Conservation (phyloP, 1,284 basidiomycete genomes). For the Ceratobasidium sp. region DNA sequence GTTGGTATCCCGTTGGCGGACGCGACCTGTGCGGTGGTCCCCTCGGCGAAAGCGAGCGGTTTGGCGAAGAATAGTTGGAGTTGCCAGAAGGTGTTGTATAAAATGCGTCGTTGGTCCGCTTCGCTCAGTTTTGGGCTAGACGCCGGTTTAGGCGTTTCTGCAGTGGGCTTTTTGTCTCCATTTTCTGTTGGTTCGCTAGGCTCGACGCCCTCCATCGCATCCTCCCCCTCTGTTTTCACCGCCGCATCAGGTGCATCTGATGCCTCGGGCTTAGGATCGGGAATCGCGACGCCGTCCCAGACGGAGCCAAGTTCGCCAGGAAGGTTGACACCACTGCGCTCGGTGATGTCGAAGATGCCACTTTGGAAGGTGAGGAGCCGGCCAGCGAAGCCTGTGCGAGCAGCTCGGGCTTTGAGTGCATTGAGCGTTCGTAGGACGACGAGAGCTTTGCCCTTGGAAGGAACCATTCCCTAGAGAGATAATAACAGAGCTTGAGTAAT, state of each 20-base stretch:
- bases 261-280: slow-evolving; percentile 48
- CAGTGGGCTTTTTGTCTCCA: slow-evolving; percentile 49
- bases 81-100: slow-evolving; percentile 87
- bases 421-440: slow-evolving; percentile 85
- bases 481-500: background rate
- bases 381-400: slow-evolving; percentile 89
- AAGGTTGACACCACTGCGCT: slow-evolving; percentile 90
- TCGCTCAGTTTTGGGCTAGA: slow-evolving; percentile 52
- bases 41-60: slow-evolving; percentile 57
- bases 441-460: slow-evolving; percentile 87
- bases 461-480: slow-evolving; percentile 68
- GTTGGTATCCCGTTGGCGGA: slow-evolving; percentile 5
- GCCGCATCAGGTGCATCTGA: background rate
- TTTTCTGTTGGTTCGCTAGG: slow-evolving; percentile 3
- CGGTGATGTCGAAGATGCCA: slow-evolving; percentile 85
- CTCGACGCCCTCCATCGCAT: slow-evolving; percentile 49
- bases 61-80: slow-evolving; percentile 74
- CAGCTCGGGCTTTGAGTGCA: slow-evolving; percentile 83
- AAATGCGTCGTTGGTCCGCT: slow-evolving; percentile 73
- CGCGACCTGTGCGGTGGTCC: slow-evolving; percentile 24
- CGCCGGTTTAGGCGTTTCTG: slow-evolving; percentile 46
- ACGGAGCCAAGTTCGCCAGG: slow-evolving; percentile 83
- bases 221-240: slow-evolving; percentile 43
- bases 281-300: slow-evolving; percentile 71
- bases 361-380: slow-evolving; percentile 88